A percentile compares a stretch with the other conserved stretches of the same genome.
Conservation (phyloP, 345 rosid species). For the Diplotaxis tenuifolia region DNA sequence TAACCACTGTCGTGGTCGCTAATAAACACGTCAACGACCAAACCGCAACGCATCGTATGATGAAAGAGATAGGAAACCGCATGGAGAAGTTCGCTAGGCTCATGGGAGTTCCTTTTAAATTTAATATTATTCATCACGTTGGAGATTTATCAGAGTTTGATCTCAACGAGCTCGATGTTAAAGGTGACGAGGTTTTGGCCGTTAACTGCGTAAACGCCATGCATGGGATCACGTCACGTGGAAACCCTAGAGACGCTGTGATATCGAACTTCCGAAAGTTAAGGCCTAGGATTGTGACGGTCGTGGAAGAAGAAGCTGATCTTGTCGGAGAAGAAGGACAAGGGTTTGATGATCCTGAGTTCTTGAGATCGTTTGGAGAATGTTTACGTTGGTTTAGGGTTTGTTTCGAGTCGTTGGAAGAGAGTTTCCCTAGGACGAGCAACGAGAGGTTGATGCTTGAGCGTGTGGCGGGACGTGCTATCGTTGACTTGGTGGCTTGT, state of each 20-base stretch:
- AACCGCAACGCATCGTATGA: conserved; percentile 53
- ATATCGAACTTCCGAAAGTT: conserved; percentile 59
- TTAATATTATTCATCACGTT: conserved; percentile 68
- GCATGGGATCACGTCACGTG: conserved; percentile 54
- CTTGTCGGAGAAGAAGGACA: conserved; percentile 52
- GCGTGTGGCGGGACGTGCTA: conserved; percentile 69
- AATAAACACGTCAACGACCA: conserved; percentile 40
- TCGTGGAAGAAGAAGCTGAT: conserved; percentile 95
- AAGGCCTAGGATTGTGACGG: conserved; percentile 71
- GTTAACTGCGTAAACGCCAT: conserved; percentile 71
- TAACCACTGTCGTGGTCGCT: conserved; percentile 60
- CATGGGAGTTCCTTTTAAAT: conserved; percentile 98
- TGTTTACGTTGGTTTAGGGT: conserved; percentile 90
- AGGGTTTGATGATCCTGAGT: conserved; percentile 49
- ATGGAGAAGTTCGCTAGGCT: conserved; percentile 97
- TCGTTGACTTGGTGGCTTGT: conserved; percentile 82
- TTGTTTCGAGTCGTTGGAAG: conserved; percentile 80
- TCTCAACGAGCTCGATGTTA: conserved; percentile 50
- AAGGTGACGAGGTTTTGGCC: conserved; percentile 76
- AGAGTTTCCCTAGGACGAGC: conserved; percentile 73
- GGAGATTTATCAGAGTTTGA: conserved; percentile 74
- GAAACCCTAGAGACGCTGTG: conserved; percentile 57
- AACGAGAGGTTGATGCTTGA: conserved; percentile 88
- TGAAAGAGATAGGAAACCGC: conserved; percentile 87
- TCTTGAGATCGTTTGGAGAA: conserved; percentile 68